A percentile compares a stretch with the other conserved stretches of the same genome.
Evolutionary conservation across 305 asterid species (phyloP).

Genomic region (Petunia hybrid): DNA sequence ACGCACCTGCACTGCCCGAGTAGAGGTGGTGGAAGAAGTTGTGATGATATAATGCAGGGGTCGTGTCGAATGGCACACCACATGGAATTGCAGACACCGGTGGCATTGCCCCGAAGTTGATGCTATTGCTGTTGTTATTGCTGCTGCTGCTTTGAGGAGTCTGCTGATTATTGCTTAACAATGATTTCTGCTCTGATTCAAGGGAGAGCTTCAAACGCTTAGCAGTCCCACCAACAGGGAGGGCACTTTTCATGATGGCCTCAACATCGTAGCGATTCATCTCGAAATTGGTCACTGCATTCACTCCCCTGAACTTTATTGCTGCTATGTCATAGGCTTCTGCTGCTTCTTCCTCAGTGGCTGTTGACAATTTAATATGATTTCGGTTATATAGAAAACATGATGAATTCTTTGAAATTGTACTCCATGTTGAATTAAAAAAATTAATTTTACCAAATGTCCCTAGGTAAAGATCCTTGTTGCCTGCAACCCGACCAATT

Average conservation of each 20-base stretch:
- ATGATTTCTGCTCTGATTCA: constrained; percentile 60
- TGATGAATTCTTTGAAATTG: not conserved
- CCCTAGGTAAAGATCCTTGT: constrained; percentile 92
- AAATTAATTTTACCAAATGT: constrained; percentile 66
- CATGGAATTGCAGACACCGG: constrained; percentile 59
- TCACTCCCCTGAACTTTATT: constrained; percentile 86
- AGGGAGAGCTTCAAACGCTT: constrained; percentile 77
- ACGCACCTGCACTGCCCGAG: constrained; percentile 32
- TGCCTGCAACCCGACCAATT: constrained; percentile 97
- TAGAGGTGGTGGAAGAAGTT: constrained; percentile 63
- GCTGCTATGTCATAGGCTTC: constrained; percentile 99
- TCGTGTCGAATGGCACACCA: constrained; percentile 63
- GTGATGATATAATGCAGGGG: constrained; percentile 50
- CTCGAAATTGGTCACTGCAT: constrained; percentile 94
- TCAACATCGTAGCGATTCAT: constrained; percentile 91
- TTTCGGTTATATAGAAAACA: not conserved
- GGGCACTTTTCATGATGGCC: constrained; percentile 79
- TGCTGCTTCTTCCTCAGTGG: constrained; percentile 99
- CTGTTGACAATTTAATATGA: constrained; percentile 42
- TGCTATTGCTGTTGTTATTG: constrained; percentile 47
- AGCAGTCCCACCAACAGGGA: constrained; percentile 87
- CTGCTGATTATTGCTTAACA: constrained; percentile 33
- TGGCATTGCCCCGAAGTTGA: constrained; percentile 62
- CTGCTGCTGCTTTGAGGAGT: constrained; percentile 47
- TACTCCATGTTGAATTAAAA: not conserved